Base-by-base conservation (phyloP, 2,329 filamentous ascomycete genomes). In the Colletotrichum gloeosporioides region DNA sequence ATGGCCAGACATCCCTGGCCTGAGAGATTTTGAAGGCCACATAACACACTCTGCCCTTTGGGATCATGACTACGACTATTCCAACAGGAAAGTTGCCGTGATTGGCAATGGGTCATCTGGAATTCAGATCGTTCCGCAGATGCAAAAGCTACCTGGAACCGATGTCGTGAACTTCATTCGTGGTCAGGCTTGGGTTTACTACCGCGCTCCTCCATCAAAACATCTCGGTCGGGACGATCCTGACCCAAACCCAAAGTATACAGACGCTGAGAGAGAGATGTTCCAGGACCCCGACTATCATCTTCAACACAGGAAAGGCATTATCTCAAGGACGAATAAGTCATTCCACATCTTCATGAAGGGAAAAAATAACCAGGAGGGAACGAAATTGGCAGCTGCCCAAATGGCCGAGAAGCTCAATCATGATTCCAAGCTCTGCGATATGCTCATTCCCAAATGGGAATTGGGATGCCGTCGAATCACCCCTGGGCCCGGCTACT, bases 211-310 rank as follows among this genome's bases (percentile, higher is more conserved):
- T 18, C 85, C 83, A 1, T 82, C 80, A 6, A 82, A 81, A 72
- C 81, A 82, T 34, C 77, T 81, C 3, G 80, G 80, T 5, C 59
- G 79, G 34, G 82, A 83, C 1, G 79, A 80, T 27, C 78, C 81
- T 4, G 82, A 83, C 8, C 80, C 81, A 49, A 71, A 76, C 12
- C 80, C 81, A 1, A 36, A 75, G 8, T 82, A 82, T 53, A 76
- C 80, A 1, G 80, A 83, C 1, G 76, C 86, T 31, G 88, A 91
- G 25, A 85, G 90, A 68, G 83, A 86, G 2, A 85, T 89, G 15
- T 87, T 87, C 0, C 91, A 89, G 31, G 77, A 92, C 75, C 90
- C 91, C 0, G 84, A 88, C 13, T 86, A 82, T 16, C 92, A 92
- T 78, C 81, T 91, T 1, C 78, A 84, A 10, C 89, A 89, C 73